phyloP scores from a whole-genome alignment of 2,329 filamentous ascomycete species.

The Colletotrichum sp. region DNA sequence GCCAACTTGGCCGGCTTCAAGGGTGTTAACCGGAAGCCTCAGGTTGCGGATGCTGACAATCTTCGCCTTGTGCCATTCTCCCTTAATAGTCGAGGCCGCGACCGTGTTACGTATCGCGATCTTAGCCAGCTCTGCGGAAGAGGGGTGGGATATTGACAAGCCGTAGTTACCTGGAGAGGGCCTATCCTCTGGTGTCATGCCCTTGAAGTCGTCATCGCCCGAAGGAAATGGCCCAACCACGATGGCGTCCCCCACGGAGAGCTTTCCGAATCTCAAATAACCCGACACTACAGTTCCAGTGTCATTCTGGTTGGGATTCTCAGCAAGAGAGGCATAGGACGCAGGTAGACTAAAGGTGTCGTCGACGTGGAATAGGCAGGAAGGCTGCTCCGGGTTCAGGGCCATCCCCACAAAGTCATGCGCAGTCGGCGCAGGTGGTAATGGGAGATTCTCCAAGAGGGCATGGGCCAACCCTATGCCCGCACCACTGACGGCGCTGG shows the following conservation, averaged over 20 bases:
- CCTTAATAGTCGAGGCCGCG: constrained; percentile 56
- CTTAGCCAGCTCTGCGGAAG: constrained; percentile 57
- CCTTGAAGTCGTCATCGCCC: constrained; percentile 53
- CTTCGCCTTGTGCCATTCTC: constrained; percentile 80
- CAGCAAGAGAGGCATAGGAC: constrained; percentile 57
- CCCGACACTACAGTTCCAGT: constrained; percentile 82
- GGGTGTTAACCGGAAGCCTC: constrained; percentile 77
- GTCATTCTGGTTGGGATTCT: constrained; percentile 42
- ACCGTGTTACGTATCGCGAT: constrained; percentile 58
- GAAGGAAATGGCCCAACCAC: constrained; percentile 79
- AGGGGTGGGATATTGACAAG: constrained; percentile 57
- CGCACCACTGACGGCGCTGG: constrained; percentile 83
- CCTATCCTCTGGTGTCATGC: constrained; percentile 47
- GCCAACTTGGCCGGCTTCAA: constrained; percentile 84
- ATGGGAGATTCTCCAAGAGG: constrained; percentile 76
- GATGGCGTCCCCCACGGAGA: constrained; percentile 80
- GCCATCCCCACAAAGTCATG: constrained; percentile 59
- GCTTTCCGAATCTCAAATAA: constrained; percentile 77
- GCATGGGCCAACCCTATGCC: constrained; percentile 85
- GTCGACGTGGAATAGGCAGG: constrained; percentile 84
- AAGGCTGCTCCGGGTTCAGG: constrained; percentile 64
- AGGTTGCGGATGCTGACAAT: constrained; percentile 90
- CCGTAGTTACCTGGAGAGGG: constrained; percentile 53
- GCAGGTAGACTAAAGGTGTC: constrained; percentile 82
- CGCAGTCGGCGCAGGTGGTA: constrained; percentile 61